These are phyloP conservation scores for Solanum ossicruentum DNA, from an alignment of 257 asterid genomes.

Conservation along the genomic window DNA sequence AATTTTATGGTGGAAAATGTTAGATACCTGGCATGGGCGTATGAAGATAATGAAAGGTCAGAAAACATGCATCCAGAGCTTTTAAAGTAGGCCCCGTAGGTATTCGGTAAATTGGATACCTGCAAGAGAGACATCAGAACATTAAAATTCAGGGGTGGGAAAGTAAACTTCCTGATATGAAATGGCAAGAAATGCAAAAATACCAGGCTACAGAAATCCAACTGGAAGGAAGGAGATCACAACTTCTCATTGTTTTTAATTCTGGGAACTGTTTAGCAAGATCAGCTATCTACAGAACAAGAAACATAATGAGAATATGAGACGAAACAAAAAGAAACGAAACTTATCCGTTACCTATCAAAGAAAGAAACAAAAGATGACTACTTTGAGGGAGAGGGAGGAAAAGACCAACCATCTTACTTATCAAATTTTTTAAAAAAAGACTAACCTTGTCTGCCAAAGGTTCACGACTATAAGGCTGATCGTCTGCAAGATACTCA, in stretches of 20 bases:
- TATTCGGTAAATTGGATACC: slow-evolving; percentile 99
- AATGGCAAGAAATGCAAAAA: background rate
- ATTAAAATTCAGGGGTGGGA: background rate
- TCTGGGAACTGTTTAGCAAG: slow-evolving; percentile 59
- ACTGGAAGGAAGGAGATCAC: slow-evolving; percentile 75
- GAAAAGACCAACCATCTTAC: background rate
- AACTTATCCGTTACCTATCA: background rate
- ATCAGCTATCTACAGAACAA: slow-evolving; percentile 47
- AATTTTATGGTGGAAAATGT: background rate
- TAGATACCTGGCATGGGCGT: slow-evolving; percentile 55
- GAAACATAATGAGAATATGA: background rate
- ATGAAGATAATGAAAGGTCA: slow-evolving; percentile 88
- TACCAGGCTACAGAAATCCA: slow-evolving; percentile 99
- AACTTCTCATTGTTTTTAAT: slow-evolving; percentile 62
- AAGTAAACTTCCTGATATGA: background rate
- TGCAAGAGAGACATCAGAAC: slow-evolving; percentile 6
- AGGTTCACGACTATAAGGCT: slow-evolving; percentile 75
- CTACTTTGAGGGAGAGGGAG: background rate
- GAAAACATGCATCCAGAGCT: slow-evolving; percentile 88
- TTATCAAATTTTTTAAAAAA: background rate
- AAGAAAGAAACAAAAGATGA: background rate
- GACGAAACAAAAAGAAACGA: background rate
- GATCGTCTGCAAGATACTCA: slow-evolving; percentile 65
- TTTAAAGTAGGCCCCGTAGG: slow-evolving; percentile 81
- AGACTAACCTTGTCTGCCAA: slow-evolving; percentile 40